Percentiles rank a stretch among this genome's conserved stretches.
These are phyloP conservation scores for Prorocentrum cordatum DNA, from an alignment of 169 alveolate genomes.

Conservation along the genomic window DNA sequence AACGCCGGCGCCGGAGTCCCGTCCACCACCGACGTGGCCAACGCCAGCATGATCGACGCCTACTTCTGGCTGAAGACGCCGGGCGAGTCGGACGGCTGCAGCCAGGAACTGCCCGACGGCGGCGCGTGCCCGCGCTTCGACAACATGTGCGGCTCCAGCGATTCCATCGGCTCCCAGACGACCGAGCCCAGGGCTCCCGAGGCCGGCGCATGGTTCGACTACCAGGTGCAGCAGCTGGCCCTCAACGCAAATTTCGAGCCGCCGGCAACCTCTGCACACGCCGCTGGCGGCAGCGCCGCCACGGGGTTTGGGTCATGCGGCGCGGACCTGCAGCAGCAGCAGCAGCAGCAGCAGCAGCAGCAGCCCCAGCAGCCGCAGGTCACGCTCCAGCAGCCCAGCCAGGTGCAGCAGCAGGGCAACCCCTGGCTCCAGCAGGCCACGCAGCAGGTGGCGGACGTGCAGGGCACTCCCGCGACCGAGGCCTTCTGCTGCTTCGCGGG, in stretches of 20 bases:
- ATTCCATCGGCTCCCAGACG: conserved; percentile 4
- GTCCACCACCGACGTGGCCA: conserved; percentile 15
- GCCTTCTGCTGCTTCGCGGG: no score
- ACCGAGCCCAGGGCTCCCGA: conserved; percentile 43
- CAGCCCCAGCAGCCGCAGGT: no score
- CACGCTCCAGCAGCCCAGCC: no score
- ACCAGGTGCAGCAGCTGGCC: conserved; percentile 45
- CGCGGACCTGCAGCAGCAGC: no score
- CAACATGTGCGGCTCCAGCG: neutral
- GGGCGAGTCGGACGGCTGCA: conserved; percentile 41
- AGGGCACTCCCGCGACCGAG: no score
- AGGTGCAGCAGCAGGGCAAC: no score
- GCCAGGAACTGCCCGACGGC: conserved; percentile 6
- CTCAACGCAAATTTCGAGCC: neutral
- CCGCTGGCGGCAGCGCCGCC: no score
- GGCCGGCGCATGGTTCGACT: conserved; percentile 54
- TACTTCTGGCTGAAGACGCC: conserved; percentile 59
- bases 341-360: no score
- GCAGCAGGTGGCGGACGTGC: no score
- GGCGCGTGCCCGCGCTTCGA: conserved; percentile 46
- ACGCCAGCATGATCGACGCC: conserved; percentile 8
- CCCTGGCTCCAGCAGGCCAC: no score
- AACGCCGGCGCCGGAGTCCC: conserved; percentile 7
- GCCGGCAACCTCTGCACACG: no score
- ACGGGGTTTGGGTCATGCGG: no score